These are phyloP conservation scores for Catharanthus roseus DNA, from an alignment of 257 asterid species.

Conservation along the genomic window DNA sequence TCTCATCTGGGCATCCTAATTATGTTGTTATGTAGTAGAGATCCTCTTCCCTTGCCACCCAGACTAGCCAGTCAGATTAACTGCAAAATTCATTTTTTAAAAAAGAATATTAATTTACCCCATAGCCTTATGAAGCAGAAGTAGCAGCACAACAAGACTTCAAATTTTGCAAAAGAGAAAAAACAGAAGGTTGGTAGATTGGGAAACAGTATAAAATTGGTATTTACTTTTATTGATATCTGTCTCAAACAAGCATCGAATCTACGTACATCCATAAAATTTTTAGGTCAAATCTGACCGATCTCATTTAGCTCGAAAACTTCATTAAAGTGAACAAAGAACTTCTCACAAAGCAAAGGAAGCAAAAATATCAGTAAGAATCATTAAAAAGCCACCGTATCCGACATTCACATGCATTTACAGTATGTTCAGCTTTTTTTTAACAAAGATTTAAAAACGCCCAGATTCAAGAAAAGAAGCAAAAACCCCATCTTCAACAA, in stretches of 20 bases:
- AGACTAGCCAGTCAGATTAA: conserved; percentile 5
- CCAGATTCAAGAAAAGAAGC: conserved; percentile 1
- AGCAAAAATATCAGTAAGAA: too few relatives aligned
- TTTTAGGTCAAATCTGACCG: not conserved
- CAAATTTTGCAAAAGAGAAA: conserved; percentile 6
- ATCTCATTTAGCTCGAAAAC: conserved; percentile 4
- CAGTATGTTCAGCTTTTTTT: not conserved
- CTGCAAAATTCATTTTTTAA: not conserved
- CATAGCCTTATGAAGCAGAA: not conserved
- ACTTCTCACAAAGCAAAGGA: not conserved
- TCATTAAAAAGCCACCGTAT: not conserved
- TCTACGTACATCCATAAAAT: not conserved
- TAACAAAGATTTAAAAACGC: not conserved
- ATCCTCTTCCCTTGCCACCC: conserved; percentile 11
- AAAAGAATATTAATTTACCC: not conserved
- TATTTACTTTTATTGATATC: not conserved
- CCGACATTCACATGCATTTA: not conserved
- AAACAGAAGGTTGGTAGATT: conserved; percentile 1
- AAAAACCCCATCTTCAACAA: not conserved
- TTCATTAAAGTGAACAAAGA: not conserved
- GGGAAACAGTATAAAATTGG: not conserved
- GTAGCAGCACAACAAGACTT: not conserved
- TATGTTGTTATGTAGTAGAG: conserved; percentile 14
- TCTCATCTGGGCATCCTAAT: conserved; percentile 67
- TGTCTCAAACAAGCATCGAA: not conserved